Conservation (phyloP, 805 yeast genomes). For the Blastobotrys muscicola region DNA sequence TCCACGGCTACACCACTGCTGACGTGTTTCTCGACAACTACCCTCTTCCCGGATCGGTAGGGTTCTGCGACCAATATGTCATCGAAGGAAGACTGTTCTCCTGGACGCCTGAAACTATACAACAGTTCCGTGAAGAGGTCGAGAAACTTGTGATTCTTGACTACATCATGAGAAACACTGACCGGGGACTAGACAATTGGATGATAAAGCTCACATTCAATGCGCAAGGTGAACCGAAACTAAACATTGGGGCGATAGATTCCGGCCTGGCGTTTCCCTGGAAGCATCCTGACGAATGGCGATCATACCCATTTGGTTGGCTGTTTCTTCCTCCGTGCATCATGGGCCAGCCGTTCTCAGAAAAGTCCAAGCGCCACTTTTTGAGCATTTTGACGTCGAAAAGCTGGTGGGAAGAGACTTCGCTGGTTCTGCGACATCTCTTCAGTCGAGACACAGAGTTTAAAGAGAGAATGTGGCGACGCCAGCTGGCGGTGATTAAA, state of each 20-base stretch:
- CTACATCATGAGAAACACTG: conserved; percentile 66
- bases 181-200: conserved; percentile 69
- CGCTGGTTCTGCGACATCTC: conserved; percentile 36
- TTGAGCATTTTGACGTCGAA: conserved; percentile 49
- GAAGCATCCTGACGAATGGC: conserved; percentile 78
- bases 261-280: conserved; percentile 70
- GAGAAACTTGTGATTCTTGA: conserved; percentile 65
- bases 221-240: conserved; percentile 24
- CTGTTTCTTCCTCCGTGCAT: conserved; percentile 52
- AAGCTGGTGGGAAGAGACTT: conserved; percentile 63
- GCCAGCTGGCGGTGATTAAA: conserved; percentile 60
- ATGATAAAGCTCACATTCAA: conserved; percentile 53
- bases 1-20: conserved; percentile 51
- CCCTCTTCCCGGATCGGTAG: conserved; percentile 43
- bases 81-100: conserved; percentile 25
- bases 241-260: conserved; percentile 63
- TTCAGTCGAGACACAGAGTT: conserved; percentile 52
- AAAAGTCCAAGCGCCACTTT: conserved; percentile 44
- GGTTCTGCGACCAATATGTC: neutral
- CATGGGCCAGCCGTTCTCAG: conserved; percentile 59
- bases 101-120: conserved; percentile 44
- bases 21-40: conserved; percentile 44
- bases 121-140: conserved; percentile 48
- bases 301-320: conserved; percentile 77
- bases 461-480: conserved; percentile 54